Base-by-base conservation (phyloP, 306 rosid species). In the Medicago arabica region DNA sequence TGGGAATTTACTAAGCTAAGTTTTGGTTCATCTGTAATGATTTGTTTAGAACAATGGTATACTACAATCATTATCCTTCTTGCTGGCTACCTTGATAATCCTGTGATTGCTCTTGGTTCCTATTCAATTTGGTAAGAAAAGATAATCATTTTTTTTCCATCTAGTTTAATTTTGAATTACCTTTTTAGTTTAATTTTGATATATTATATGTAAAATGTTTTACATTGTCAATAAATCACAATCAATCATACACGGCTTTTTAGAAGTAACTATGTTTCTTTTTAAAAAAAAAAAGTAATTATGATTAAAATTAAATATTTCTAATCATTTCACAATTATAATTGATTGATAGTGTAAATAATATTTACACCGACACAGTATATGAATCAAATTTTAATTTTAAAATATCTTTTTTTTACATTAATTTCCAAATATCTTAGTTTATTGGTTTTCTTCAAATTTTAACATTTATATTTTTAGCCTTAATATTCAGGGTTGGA, bases 1-100 rank as follows among this genome's bases (percentile, higher is more conserved):
- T 90, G 95, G 96, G 79, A 81, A 13, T 93, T 93, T 80, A 76
- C 85, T 55, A 83, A 72, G 78, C 83, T 93, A 41, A 86, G 89
- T 16, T 31, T 90, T 67, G 89, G 88, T 36, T 79, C 78, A 21
- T 83, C 81, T 55, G 13, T 65, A 0, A 79, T 83, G 95, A 83
- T 71, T 68, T 90, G 92, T 82, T 87, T 93, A 8, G 92, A 79
- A 43, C 83, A 83, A 13, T 83, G 81, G 89, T 78, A 82, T 43
- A 25, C 6, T 31, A 80, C 69, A 44, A 62, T 69, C 51, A 79
- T 85, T 25, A 18, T 76, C 14, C 21, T 86, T 13, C 80, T 88
- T 81, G 79, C 80, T 40, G 93, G 92, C 21, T 40, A 15, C 15
- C 78, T 90, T 21, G 47, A 72, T 3, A 79, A 86, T 46, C 82